phyloP scores from a whole-genome alignment of 306 rosid genomes.

The Vigna unguiculata region DNA sequence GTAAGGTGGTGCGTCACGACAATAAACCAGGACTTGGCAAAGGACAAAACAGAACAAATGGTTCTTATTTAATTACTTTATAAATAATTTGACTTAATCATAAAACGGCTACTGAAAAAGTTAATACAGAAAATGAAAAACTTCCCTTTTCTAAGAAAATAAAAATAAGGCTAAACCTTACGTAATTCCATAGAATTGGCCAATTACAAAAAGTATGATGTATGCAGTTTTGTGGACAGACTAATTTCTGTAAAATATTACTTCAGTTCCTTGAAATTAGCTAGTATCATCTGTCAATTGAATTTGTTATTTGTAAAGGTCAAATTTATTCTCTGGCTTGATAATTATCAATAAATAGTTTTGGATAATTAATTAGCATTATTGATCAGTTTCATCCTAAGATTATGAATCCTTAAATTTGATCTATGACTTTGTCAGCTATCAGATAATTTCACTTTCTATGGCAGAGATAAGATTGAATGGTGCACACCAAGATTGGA shows the following conservation, averaged over 20 bases:
- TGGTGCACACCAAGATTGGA: not conserved
- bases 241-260: not conserved
- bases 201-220: not conserved
- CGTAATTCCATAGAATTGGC: not conserved
- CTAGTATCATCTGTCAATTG: not conserved
- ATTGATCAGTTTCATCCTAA: not conserved
- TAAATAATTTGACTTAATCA: slow-evolving; percentile 37
- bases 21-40: slow-evolving; percentile 22
- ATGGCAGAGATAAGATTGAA: not conserved
- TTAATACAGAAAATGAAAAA: not conserved
- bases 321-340: not conserved
- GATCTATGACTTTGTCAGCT: not conserved
- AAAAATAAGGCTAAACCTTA: not conserved
- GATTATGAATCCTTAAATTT: not conserved
- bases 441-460: not conserved
- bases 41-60: slow-evolving; percentile 5
- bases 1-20: slow-evolving; percentile 15
- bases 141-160: not conserved
- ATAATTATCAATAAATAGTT: not conserved
- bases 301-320: not conserved
- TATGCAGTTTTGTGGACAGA: not conserved
- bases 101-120: slow-evolving; percentile 5
- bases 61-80: slow-evolving; percentile 28
- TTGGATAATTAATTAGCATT: not conserved
- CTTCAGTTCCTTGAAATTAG: not conserved